Evolutionary conservation across 148 eudicot species (phyloP).

Genomic region (Nepenthes gracilis): DNA sequence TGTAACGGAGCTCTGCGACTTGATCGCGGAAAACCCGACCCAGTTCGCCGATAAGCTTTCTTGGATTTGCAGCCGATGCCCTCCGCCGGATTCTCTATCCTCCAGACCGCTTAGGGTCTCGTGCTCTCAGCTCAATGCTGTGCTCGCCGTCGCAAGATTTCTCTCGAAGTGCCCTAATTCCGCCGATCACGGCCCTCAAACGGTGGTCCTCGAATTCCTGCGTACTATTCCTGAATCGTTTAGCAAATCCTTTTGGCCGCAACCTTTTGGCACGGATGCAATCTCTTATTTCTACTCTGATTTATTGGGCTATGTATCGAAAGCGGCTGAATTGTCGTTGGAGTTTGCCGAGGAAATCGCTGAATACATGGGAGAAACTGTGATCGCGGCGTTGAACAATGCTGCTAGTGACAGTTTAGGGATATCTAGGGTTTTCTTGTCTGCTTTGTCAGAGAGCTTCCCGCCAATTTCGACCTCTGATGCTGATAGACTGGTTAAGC

Average conservation of each 20-base stretch:
- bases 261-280: conserved; percentile 31
- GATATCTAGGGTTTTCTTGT: conserved; percentile 48
- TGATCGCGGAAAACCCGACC: conserved; percentile 56
- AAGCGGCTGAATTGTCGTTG: conserved; percentile 36
- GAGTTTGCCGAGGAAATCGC: conserved; percentile 60
- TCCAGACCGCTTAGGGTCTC: conserved; percentile 55
- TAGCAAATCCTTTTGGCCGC: conserved; percentile 68
- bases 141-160: conserved; percentile 52
- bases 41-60: conserved; percentile 53
- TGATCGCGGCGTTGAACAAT: conserved; percentile 33
- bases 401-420: conserved; percentile 17
- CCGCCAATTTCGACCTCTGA: conserved; percentile 39
- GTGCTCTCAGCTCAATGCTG: conserved; percentile 65
- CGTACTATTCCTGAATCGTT: conserved; percentile 47
- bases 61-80: conserved; percentile 80
- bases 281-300: conserved; percentile 44
- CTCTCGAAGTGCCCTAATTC: conserved; percentile 54
- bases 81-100: conserved; percentile 38
- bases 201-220: conserved; percentile 42
- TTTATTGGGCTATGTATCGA: conserved; percentile 41
- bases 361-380: conserved; percentile 44
- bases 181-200: conserved; percentile 32
- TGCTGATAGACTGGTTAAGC: conserved; percentile 38
- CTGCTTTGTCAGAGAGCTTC: conserved; percentile 50
- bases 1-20: conserved; percentile 72